Percentiles rank a stretch among this genome's conserved stretches.
phyloP scores from a whole-genome alignment of 2,329 filamentous ascomycete species.

The Hypoxylon sp. region DNA sequence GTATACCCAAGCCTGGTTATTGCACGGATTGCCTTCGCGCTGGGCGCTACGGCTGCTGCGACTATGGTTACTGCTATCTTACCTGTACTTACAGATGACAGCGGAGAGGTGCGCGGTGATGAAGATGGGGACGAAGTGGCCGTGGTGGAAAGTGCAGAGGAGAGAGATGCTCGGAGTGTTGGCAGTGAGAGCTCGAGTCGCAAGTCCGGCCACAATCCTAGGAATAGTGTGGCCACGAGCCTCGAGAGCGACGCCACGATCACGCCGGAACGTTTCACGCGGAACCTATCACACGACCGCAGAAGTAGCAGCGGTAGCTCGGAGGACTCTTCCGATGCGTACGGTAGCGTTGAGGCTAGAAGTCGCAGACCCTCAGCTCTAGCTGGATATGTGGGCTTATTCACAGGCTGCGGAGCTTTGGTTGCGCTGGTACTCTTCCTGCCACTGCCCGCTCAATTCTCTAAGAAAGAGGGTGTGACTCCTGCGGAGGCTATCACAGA shows the following conservation, averaged over 20 bases:
- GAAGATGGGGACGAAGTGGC: slow-evolving; percentile 48
- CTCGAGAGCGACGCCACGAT: slow-evolving; percentile 82
- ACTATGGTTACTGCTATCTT: slow-evolving; percentile 98
- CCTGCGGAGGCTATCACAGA: slow-evolving; percentile 81
- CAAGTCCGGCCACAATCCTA: slow-evolving; percentile 58
- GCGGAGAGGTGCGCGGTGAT: slow-evolving; percentile 46
- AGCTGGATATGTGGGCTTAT: slow-evolving; percentile 91
- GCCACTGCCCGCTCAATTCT: slow-evolving; percentile 86
- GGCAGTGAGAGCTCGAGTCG: slow-evolving; percentile 36
- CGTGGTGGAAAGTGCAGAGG: slow-evolving; percentile 34
- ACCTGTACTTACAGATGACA: slow-evolving; percentile 76
- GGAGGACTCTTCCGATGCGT: slow-evolving; percentile 26
- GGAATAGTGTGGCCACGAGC: slow-evolving; percentile 75
- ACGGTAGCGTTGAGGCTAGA: slow-evolving; percentile 47
- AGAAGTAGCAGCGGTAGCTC: slow-evolving; percentile 40
- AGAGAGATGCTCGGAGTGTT: slow-evolving; percentile 47
- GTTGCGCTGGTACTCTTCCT: slow-evolving; percentile 87
- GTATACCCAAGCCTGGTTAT: slow-evolving; percentile 91
- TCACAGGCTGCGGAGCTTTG: slow-evolving; percentile 92
- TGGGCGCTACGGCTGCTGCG: slow-evolving; percentile 90
- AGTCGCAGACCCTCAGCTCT: slow-evolving; percentile 71
- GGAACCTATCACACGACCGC: slow-evolving; percentile 54
- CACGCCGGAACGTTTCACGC: slow-evolving; percentile 73
- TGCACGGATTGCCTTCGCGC: slow-evolving; percentile 86
- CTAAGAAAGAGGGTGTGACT: slow-evolving; percentile 77